These are phyloP conservation scores for Posidonia oceanica DNA, from an alignment of 116 monocot species.

Conservation along the genomic window DNA sequence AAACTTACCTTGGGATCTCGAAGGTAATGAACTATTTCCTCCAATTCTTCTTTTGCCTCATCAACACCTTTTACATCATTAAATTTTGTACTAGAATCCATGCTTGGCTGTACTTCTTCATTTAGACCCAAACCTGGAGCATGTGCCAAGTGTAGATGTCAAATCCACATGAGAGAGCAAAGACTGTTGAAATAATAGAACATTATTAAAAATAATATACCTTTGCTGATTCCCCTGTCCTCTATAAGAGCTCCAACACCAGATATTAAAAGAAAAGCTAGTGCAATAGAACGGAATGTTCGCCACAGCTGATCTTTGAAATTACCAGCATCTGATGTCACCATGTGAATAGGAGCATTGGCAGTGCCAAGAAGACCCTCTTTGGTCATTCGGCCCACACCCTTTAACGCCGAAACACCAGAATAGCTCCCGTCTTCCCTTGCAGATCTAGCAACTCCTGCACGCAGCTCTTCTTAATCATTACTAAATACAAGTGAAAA, in stretches of 20 bases:
- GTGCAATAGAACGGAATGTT: slow-evolving; percentile 73
- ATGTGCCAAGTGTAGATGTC: background rate
- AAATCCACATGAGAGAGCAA: background rate
- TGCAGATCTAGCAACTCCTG: slow-evolving; percentile 41
- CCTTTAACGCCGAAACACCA: slow-evolving; percentile 41
- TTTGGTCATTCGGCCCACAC: slow-evolving; percentile 47
- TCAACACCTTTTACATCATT: slow-evolving; percentile 98
- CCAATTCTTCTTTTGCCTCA: slow-evolving; percentile 95
- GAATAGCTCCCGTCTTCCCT: slow-evolving; percentile 50
- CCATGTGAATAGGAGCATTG: slow-evolving; percentile 89
- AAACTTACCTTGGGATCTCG: slow-evolving; percentile 90
- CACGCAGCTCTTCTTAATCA: background rate
- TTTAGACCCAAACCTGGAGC: slow-evolving; percentile 73
- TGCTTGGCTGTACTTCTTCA: slow-evolving; percentile 94
- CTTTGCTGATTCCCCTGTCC: slow-evolving; percentile 97
- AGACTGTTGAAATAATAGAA: slow-evolving; percentile 2
- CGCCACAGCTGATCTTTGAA: slow-evolving; percentile 98
- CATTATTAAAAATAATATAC: slow-evolving; percentile 22
- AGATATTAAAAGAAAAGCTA: slow-evolving; percentile 86
- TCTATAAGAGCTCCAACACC: slow-evolving; percentile 97
- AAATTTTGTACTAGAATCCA: slow-evolving; percentile 94
- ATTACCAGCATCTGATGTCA: slow-evolving; percentile 72
- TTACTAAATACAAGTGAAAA: too few relatives aligned
- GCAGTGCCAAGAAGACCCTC: slow-evolving; percentile 85
- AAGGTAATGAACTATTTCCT: slow-evolving; percentile 99